Evolutionary conservation across 192 early-diverging fungal species (phyloP).

Genomic region (Umbelopsis ramanniana): DNA sequence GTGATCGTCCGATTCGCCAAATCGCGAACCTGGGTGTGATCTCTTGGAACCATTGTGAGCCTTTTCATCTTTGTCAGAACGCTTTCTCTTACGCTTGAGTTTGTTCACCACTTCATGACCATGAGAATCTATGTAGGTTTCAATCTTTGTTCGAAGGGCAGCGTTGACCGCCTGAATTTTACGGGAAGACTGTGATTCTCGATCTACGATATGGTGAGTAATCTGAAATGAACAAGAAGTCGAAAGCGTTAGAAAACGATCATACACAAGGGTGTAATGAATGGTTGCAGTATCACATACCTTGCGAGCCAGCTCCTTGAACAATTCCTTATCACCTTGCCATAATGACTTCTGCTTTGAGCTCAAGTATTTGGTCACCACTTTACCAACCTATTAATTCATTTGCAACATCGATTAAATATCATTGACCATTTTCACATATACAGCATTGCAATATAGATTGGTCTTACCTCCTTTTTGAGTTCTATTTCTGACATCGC

Average conservation of each 20-base stretch:
- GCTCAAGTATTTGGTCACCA: constrained; percentile 44
- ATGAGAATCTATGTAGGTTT: constrained; percentile 51
- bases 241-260: not conserved
- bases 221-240: constrained; percentile 34
- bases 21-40: not conserved
- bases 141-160: constrained; percentile 51
- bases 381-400: constrained; percentile 23
- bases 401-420: not conserved
- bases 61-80: not conserved
- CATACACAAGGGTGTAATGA: not conserved
- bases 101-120: constrained; percentile 30
- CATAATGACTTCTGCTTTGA: constrained; percentile 50
- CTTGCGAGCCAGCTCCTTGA: constrained; percentile 59
- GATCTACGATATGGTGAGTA: constrained; percentile 59
- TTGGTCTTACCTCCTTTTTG: constrained; percentile 34
- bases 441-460: not conserved
- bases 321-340: constrained; percentile 50
- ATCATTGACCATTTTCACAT: not conserved
- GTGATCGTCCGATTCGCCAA: not conserved
- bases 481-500: constrained; percentile 29
- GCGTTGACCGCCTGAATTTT: constrained; percentile 44
- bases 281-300: constrained; percentile 24
- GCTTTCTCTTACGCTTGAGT: constrained; percentile 27
- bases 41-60: not conserved
- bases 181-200: constrained; percentile 49